Conservation (phyloP, 2,329 filamentous ascomycete species). For the Coniochaeta prunicola region DNA sequence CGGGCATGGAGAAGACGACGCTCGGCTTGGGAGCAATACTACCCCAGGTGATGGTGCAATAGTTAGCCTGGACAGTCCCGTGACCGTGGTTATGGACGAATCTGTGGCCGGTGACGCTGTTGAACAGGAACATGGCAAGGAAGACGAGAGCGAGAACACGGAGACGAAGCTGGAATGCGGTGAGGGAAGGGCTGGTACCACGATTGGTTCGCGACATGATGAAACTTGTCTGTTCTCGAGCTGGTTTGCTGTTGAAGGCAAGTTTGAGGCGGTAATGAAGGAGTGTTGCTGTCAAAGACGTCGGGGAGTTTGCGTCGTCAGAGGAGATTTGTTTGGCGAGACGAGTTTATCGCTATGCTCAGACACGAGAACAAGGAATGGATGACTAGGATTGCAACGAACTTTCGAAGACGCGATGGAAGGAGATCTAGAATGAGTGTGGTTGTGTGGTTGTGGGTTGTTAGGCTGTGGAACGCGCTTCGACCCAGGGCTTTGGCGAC, state of each 20-base stretch:
- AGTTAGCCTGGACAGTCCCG: background rate
- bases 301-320: background rate
- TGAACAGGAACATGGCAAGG: background rate
- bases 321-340: background rate
- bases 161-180: background rate
- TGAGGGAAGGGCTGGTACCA: background rate
- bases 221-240: background rate
- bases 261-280: background rate
- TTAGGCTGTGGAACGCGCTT: background rate
- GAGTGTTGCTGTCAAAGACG: background rate
- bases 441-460: background rate
- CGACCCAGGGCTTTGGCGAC: background rate
- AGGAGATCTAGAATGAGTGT: background rate
- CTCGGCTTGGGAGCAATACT: background rate
- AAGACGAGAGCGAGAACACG: background rate
- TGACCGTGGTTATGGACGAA: background rate
- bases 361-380: background rate
- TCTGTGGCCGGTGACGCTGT: background rate
- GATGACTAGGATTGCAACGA: background rate
- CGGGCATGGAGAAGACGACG: background rate
- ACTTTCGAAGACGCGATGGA: background rate
- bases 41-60: slow-evolving; percentile 1
- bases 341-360: background rate
- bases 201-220: background rate
- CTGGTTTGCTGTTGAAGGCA: background rate